Base-by-base conservation (phyloP, 2,329 filamentous ascomycete species). In the Colletotrichum eremochloae region DNA sequence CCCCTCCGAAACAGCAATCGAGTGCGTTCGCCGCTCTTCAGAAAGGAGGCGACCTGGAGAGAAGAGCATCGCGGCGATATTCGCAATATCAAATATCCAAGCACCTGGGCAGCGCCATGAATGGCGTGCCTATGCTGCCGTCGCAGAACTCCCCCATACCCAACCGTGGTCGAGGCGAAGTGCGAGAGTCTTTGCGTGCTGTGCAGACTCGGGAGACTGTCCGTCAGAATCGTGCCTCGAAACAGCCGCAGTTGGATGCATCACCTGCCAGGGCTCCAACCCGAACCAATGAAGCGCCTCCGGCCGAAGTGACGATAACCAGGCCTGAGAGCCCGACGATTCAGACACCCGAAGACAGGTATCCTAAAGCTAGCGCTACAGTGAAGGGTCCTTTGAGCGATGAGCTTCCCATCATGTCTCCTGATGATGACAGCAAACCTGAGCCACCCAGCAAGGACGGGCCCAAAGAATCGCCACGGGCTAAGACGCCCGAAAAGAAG, bases 1-100 rank as follows among this genome's bases (percentile, higher is more conserved):
- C 83, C 0, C 80, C 84, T 2, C 91, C 92, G 36, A 93, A 94
- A 64, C 93, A 93, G 77, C 91, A 95, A 77, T 93, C 96, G 77
- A 97, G 97, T 84, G 96, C 96, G 6, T 85, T 99, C 64, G 94
- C 94, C 61, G 95, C 95, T 63, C 83, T 99, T 75, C 96, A 98
- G 82, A 91, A 95, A 81, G 95, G 95, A 44, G 96, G 96, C 29
- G 95, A 98, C 76, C 85, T 99, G 62, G 96, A 99, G 82, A 90
- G 96, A 79, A 89, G 96, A 79, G 96, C 96, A 0, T 99, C 96
- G 18, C 89, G 96, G 76, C 88, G 96, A 78, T 99, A 98, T 80
- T 98, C 96, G 2, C 93, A 95, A 65, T 99, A 98, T 80, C 96
- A 99, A 79, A 97, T 99, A 76, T 94, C 94, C 57, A 98, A 98